Base-by-base conservation (phyloP, 164 flowering plant genomes). In the Buxus sempervirens region DNA sequence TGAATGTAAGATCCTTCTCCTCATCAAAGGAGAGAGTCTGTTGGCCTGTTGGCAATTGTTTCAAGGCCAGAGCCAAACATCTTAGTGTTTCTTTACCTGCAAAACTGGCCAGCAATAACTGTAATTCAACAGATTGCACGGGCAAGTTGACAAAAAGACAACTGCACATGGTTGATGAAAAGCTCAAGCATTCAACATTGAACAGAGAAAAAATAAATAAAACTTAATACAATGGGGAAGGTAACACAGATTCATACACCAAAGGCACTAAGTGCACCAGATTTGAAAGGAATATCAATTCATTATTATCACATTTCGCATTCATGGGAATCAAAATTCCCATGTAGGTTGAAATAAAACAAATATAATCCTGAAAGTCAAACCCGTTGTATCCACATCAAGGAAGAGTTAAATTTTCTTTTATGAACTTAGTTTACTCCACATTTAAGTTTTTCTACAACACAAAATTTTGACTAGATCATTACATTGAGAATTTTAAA, bases 41-140 rank as follows among this genome's bases (percentile, higher is more conserved):
- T 71, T 86, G 96, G 69, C 81, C 88, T 62, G 60, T 21, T 15
- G 97, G 93, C 87, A 95, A 81, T 67, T 78, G 77, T 78, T 95
- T 95, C 64, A 92, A 66, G 51, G 98, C 97, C 25, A 95, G 74
- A 54, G 93, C 99, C 79, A 95, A 80, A 82, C 99, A 95, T 84
- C 99, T 92, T 62, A 95, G 80, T 9, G 96, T 80, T 77, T 95
- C 97, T 75, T 87, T 86, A 63, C 90, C 97, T 74, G 98, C 97
- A 79, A 90, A 82, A 73, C 99, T 95, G 88, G 45, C 45, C 61
- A 60, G 38, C 26, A 69, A 66, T 63, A 66, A 57, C 63, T 32
- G 53, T 10, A 68, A 67, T 32, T 71, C 41, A 75, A 65, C 48
- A 24, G 38, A 32, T 32, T 32, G 38, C 38, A 32, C 3, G 7